Evolutionary conservation across 805 yeast species (phyloP).

Genomic region (Candida peoriensis): DNA sequence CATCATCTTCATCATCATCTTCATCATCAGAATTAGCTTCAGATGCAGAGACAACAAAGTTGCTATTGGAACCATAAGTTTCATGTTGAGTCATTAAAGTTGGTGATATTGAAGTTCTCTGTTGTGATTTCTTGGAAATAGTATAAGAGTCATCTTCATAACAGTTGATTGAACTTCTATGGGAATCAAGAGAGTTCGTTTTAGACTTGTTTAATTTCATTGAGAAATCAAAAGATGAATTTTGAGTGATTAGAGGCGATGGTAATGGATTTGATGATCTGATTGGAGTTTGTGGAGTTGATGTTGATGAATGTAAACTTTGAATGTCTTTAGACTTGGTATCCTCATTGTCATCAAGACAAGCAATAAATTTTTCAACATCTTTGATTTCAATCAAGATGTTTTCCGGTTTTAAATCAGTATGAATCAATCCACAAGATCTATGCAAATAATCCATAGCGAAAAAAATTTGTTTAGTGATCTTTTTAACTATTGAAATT

Average conservation of each 20-base stretch:
- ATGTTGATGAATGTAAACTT: slow-evolving; percentile 2
- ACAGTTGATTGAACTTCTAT: slow-evolving; percentile 13
- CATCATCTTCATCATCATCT: slow-evolving; percentile 7
- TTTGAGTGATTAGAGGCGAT: slow-evolving; percentile 32
- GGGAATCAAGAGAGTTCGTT: slow-evolving; percentile 5
- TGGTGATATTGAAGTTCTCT: slow-evolving; percentile 10
- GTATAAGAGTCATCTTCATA: too few relatives aligned
- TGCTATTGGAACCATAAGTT: neutral
- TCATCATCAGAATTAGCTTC: slow-evolving; percentile 13
- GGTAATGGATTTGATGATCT: slow-evolving; percentile 42
- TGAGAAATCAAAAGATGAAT: slow-evolving; percentile 3
- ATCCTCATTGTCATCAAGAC: slow-evolving; percentile 10
- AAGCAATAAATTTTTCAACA: slow-evolving; percentile 42
- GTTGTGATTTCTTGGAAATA: too few relatives aligned
- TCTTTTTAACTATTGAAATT: slow-evolving; percentile 46
- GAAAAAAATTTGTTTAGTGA: slow-evolving; percentile 48
- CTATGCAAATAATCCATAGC: slow-evolving; percentile 56
- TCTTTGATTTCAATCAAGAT: slow-evolving; percentile 50
- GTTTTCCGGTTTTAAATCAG: slow-evolving; percentile 76
- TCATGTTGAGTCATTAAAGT: too few relatives aligned
- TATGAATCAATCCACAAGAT: slow-evolving; percentile 63
- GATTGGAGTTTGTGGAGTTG: slow-evolving; percentile 10
- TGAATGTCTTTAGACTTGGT: slow-evolving; percentile 25
- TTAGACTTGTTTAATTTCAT: neutral
- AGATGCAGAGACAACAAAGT: slow-evolving; percentile 3